These are phyloP conservation scores for Candida railenensis DNA, from an alignment of 805 yeast species.

Conservation along the genomic window DNA sequence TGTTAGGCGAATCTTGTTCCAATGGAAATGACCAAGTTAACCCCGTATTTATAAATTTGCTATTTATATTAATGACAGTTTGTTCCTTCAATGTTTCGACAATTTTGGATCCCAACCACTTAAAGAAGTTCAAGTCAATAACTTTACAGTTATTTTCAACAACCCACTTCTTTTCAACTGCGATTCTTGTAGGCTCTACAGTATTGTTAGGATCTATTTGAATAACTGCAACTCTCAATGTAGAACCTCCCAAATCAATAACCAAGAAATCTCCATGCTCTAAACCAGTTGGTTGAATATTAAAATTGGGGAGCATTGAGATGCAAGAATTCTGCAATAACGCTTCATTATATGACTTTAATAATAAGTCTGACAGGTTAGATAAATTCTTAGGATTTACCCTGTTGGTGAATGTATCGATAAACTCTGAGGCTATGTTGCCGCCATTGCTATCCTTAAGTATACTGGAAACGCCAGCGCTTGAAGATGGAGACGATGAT, in stretches of 20 bases:
- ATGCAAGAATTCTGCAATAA: slow-evolving; percentile 24
- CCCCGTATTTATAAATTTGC: slow-evolving; percentile 35
- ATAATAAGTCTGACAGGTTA: slow-evolving; percentile 18
- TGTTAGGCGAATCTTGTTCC: slow-evolving; percentile 37
- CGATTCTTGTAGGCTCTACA: slow-evolving; percentile 10
- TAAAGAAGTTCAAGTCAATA: slow-evolving; percentile 43
- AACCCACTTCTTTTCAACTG: slow-evolving; percentile 36
- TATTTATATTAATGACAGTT: slow-evolving; percentile 7
- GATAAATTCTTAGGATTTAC: slow-evolving; percentile 4
- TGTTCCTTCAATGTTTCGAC: slow-evolving; percentile 25
- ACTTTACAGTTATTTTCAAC: slow-evolving; percentile 37
- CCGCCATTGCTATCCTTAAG: background rate
- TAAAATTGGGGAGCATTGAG: slow-evolving; percentile 41
- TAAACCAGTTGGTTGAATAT: slow-evolving; percentile 36
- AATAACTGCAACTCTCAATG: slow-evolving; percentile 44
- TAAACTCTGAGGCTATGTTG: background rate
- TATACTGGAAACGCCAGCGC: background rate
- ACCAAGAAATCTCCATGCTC: slow-evolving; percentile 41
- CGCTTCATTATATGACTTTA: slow-evolving; percentile 28
- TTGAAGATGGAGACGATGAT: background rate
- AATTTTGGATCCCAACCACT: slow-evolving; percentile 37
- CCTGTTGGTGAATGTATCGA: background rate
- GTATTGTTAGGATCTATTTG: slow-evolving; percentile 20
- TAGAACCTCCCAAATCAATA: slow-evolving; percentile 60
- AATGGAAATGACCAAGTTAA: slow-evolving; percentile 61